Conservation (phyloP, 1,284 basidiomycete species). For the Waitea zeae region DNA sequence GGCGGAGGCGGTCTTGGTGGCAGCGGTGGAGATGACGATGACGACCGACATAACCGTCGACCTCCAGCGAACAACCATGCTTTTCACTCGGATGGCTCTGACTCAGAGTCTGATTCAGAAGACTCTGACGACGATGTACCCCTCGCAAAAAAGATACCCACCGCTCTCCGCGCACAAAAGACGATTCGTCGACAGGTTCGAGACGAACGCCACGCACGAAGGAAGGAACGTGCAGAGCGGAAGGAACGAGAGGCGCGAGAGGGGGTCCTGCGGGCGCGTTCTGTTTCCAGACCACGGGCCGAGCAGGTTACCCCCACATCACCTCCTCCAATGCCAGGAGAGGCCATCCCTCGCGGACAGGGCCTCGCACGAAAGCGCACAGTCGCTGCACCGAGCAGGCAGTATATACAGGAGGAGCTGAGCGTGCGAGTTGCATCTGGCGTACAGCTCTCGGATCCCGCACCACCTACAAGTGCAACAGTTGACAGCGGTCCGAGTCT, state of each 20-base stretch:
- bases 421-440: too few relatives aligned
- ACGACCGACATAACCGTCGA: constrained; percentile 9
- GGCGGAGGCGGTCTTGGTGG: constrained; percentile 9
- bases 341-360: too few relatives aligned
- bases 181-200: constrained; percentile 55
- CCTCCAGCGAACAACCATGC: constrained; percentile 3
- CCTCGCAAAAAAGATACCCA: constrained; percentile 60
- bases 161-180: constrained; percentile 58
- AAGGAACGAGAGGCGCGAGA: not conserved
- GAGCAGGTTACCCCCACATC: not conserved
- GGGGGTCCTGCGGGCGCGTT: too few relatives aligned
- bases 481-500: too few relatives aligned
- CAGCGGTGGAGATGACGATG: constrained; percentile 16
- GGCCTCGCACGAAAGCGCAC: too few relatives aligned
- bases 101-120: constrained; percentile 6
- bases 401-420: too few relatives aligned
- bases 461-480: too few relatives aligned
- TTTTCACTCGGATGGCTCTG: constrained; percentile 5
- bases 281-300: too few relatives aligned
- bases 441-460: too few relatives aligned
- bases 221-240: constrained; percentile 15
- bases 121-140: constrained; percentile 52
- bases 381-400: too few relatives aligned
- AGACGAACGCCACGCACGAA: constrained; percentile 44
- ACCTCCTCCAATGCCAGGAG: too few relatives aligned